phyloP scores from a whole-genome alignment of 768 basidiomycete genomes.

The Rhizopogon sp. region DNA sequence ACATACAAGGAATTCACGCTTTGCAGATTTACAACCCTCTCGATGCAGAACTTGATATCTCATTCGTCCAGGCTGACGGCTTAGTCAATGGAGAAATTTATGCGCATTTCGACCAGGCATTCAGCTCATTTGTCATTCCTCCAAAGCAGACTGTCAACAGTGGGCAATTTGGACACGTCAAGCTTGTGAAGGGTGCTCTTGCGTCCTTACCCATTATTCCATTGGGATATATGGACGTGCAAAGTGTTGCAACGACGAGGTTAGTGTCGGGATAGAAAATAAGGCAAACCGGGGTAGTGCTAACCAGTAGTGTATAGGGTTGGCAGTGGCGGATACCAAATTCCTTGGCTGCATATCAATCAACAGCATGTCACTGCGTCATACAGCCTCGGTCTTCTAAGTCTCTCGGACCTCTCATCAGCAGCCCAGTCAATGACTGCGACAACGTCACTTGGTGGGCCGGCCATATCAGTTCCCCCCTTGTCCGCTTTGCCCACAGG shows the following conservation, averaged over 20 bases:
- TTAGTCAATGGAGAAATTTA: constrained; percentile 47
- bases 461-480: neutral
- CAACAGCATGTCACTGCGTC: constrained; percentile 49
- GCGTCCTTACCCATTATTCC: constrained; percentile 55
- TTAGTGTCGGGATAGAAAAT: constrained; percentile 11
- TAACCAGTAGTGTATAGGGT: constrained; percentile 22
- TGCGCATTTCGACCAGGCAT: constrained; percentile 53
- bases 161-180: constrained; percentile 51
- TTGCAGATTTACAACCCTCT: constrained; percentile 49
- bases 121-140: constrained; percentile 52
- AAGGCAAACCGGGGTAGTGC: neutral
- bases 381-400: constrained; percentile 28
- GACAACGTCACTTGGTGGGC: neutral
- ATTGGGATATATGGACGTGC: constrained; percentile 48
- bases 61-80: constrained; percentile 52
- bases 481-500: neutral
- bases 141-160: constrained; percentile 57
- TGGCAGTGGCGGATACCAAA: constrained; percentile 50
- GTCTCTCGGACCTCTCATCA: constrained; percentile 14
- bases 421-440: constrained; percentile 10
- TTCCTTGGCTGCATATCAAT: constrained; percentile 61
- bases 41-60: constrained; percentile 50
- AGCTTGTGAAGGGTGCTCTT: constrained; percentile 54
- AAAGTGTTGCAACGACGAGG: constrained; percentile 39
- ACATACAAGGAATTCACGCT: neutral